Evolutionary conservation across 2,329 filamentous ascomycete species (phyloP).

Genomic region (Stagonosporopsis cucurbitacearum): DNA sequence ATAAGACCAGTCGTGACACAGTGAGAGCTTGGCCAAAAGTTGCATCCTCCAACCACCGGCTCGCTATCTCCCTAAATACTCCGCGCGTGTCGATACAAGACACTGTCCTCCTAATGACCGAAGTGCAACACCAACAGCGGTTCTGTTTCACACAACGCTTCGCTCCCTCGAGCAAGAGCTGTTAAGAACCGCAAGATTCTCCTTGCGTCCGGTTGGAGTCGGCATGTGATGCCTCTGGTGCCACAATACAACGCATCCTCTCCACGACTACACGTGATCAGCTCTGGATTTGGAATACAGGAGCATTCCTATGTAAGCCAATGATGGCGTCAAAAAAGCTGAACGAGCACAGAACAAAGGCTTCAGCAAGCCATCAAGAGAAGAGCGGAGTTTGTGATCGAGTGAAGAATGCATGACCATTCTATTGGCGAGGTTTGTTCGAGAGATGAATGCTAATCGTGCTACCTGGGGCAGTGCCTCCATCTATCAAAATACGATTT

Average conservation of each 20-base stretch:
- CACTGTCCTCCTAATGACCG: slow-evolving; percentile 31
- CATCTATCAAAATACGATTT: background rate
- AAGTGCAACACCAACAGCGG: slow-evolving; percentile 36
- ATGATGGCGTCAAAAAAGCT: slow-evolving; percentile 21
- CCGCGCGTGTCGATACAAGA: slow-evolving; percentile 23
- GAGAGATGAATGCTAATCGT: background rate
- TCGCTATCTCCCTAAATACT: slow-evolving; percentile 12
- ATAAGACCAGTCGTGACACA: slow-evolving; percentile 20
- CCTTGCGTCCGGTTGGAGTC: slow-evolving; percentile 35
- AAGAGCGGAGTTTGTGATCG: slow-evolving; percentile 7
- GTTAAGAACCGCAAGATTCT: slow-evolving; percentile 26
- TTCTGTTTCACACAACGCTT: slow-evolving; percentile 34
- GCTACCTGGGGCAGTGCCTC: background rate
- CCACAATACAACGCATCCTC: slow-evolving; percentile 28
- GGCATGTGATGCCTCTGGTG: slow-evolving; percentile 30
- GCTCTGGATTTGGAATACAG: slow-evolving; percentile 1
- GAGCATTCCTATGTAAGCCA: slow-evolving; percentile 42
- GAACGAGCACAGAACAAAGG: slow-evolving; percentile 12
- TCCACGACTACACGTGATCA: slow-evolving; percentile 27
- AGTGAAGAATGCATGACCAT: slow-evolving; percentile 15
- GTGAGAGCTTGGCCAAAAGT: slow-evolving; percentile 7
- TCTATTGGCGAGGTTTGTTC: background rate
- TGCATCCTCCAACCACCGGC: slow-evolving; percentile 13
- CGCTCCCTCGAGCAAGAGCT: slow-evolving; percentile 23
- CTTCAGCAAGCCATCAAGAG: background rate